Base-by-base conservation (phyloP, 805 yeast species). In the Candida easanensis region DNA sequence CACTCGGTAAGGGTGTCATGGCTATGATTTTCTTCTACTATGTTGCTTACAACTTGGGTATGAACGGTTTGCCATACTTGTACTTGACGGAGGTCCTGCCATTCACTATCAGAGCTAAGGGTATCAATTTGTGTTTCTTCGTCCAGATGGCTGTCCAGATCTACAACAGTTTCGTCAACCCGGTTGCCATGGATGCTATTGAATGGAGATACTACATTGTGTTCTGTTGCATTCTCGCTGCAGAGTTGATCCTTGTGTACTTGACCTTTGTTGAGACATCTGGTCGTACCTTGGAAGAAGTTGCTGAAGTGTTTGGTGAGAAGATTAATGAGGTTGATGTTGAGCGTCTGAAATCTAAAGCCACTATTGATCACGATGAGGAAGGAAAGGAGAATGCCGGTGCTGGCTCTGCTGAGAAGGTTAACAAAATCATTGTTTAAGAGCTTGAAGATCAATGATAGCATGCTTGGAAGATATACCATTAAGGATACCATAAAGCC, bases 11-110 rank as follows among this genome's bases (percentile, higher is more conserved):
- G 8, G 21, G 21, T 17, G 21, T 32, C 18, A 32, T 16, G 19
- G 21, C 21, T 32, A 11, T 32, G 19, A 10, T n/a, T 8, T 32
- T n/a, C 35, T 17, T 11, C 35, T 23, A 23, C 64, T 62, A 65
- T 51, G 27, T 65, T 53, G 48, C 51, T 70, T 27, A 23, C 11
- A 23, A 23, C 26, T 23, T 23, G 26, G 26, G 26, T 23, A 9
- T 23, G 26, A 23, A 23, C 26, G 26, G 26, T 23, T 23, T 23
- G 26, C 26, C 26, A 9, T 23, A 9, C 26, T 23, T 23, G 11
- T 74, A 73, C 50, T 48, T 65, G 19, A 69, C 78, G 34, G 77
- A 70, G 50, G 57, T 58, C 28, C 46, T 58, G 34, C 60, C 69
- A 23, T 60, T 47, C 44, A 48, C 54, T 11, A 45, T 44, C 19